Conservation (phyloP, 2,329 filamentous ascomycete genomes). For the Aspergillus pseudoglaucus region DNA sequence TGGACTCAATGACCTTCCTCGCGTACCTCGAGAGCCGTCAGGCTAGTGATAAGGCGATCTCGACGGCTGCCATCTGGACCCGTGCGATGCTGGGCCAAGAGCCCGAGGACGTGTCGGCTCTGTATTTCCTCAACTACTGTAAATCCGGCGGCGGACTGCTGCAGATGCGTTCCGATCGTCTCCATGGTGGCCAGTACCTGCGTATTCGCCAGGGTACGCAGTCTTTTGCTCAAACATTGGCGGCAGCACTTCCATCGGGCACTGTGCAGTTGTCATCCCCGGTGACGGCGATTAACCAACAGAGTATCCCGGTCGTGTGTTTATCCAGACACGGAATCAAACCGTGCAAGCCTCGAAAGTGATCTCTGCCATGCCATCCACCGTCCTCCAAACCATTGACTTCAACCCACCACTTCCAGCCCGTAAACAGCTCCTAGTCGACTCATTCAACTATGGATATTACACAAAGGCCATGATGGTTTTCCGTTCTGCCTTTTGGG, state of each 20-base stretch:
- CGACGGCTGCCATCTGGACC: conserved; percentile 41
- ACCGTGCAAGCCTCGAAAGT: conserved; percentile 38
- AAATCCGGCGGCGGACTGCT: conserved; percentile 47
- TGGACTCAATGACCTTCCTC: conserved; percentile 36
- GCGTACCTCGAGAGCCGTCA: conserved; percentile 30
- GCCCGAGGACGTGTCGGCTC: conserved; percentile 44
- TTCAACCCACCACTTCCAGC: conserved; percentile 45
- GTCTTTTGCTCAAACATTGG: conserved; percentile 33
- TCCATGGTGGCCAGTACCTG: conserved; percentile 49
- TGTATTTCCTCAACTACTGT: conserved; percentile 53
- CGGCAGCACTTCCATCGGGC: conserved; percentile 24
- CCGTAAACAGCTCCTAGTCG: conserved; percentile 31
- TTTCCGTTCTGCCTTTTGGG: conserved; percentile 44
- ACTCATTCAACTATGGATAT: conserved; percentile 39
- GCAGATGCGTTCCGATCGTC: conserved; percentile 48
- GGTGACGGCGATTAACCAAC: conserved; percentile 5
- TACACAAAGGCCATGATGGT: conserved; percentile 48
- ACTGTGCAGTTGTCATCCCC: conserved; percentile 5
- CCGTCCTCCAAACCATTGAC: conserved; percentile 39
- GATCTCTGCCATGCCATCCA: conserved; percentile 45
- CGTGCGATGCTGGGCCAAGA: conserved; percentile 48
- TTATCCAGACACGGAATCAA: not conserved
- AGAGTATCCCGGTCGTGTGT: not conserved
- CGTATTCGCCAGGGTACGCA: conserved; percentile 46
- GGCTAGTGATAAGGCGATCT: conserved; percentile 22